A percentile compares a stretch with the other conserved stretches of the same genome.
phyloP scores from a whole-genome alignment of 768 basidiomycete species.

The Phlebiopsis gigantea region DNA sequence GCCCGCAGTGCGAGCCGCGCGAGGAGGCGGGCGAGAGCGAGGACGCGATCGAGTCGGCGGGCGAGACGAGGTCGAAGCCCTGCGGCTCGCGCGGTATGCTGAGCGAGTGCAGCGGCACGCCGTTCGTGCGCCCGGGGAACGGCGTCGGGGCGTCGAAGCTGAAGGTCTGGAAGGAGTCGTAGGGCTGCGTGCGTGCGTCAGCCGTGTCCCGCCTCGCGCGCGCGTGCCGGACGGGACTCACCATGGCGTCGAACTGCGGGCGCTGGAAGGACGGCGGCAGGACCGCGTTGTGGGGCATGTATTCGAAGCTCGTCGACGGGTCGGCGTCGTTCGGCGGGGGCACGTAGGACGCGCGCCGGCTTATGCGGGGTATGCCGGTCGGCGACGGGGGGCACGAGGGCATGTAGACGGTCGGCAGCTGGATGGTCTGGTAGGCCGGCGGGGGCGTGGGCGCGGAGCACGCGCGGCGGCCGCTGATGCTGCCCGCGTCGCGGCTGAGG shows the following conservation, averaged over 20 bases:
- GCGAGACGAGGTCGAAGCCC: conserved; percentile 17
- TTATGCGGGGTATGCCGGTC: conserved; percentile 49
- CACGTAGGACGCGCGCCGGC: conserved; percentile 45
- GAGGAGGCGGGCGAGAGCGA: conserved; percentile 39
- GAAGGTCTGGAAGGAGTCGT: conserved; percentile 8
- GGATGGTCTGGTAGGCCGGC: conserved; percentile 60
- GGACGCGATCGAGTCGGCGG: conserved; percentile 39
- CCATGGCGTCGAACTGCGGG: conserved; percentile 31
- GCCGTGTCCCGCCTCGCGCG: neutral
- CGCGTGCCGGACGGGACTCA: conserved; percentile 37
- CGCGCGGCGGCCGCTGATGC: conserved; percentile 31
- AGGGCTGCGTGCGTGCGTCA: conserved; percentile 1
- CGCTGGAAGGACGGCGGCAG: conserved; percentile 33
- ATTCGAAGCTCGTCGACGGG: conserved; percentile 47
- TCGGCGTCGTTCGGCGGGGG: conserved; percentile 28
- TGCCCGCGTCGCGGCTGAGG: conserved; percentile 38
- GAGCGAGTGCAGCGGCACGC: conserved; percentile 45
- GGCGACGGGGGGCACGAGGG: conserved; percentile 65
- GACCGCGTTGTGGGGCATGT: conserved; percentile 41
- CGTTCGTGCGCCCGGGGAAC: conserved; percentile 35
- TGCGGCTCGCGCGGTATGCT: conserved; percentile 34
- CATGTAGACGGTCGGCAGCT: conserved; percentile 58
- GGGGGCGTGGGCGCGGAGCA: conserved; percentile 52
- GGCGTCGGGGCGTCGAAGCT: conserved; percentile 10
- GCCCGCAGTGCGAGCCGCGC: conserved; percentile 32